These are phyloP conservation scores for Cladophialophora yegresii DNA, from an alignment of 2,329 filamentous ascomycete species.

Conservation along the genomic window DNA sequence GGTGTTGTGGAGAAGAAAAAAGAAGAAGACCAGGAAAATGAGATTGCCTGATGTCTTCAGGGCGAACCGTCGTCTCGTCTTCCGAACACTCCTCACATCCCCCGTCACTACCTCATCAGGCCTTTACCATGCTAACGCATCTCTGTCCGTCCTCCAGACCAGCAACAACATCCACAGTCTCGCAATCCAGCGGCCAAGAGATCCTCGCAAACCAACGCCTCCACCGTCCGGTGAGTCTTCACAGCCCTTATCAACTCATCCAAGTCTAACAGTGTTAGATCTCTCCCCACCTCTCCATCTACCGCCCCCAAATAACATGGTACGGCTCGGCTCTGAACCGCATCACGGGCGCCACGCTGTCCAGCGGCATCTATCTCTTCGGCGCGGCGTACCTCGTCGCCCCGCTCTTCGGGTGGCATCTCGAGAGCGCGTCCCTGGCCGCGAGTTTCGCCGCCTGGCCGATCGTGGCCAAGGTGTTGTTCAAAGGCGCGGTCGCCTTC, in stretches of 20 bases:
- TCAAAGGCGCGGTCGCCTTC: constrained; percentile 62
- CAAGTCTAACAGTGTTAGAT: constrained; percentile 51
- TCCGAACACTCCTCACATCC: too few species aligned
- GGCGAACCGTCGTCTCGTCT: too few species aligned
- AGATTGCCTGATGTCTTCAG: neutral
- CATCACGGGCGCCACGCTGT: constrained; percentile 75
- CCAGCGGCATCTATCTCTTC: constrained; percentile 76
- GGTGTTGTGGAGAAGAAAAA: neutral
- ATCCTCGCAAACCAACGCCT: constrained; percentile 81
- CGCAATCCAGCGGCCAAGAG: constrained; percentile 56
- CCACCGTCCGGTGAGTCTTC: constrained; percentile 60
- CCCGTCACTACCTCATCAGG: too few species aligned
- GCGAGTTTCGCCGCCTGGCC: constrained; percentile 66
- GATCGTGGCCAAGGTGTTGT: constrained; percentile 57
- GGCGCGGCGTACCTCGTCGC: constrained; percentile 77
- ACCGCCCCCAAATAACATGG: constrained; percentile 84
- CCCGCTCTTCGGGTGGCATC: constrained; percentile 71
- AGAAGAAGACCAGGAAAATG: neutral
- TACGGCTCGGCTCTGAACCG: constrained; percentile 75
- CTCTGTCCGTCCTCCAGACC: constrained; percentile 21
- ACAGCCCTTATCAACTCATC: neutral
- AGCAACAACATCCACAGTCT: constrained; percentile 52
- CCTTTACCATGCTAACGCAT: neutral
- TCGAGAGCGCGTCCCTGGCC: constrained; percentile 65
- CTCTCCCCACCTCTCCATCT: constrained; percentile 81